Base-by-base conservation (phyloP, 345 rosid genomes). In the Trapa incisa region DNA sequence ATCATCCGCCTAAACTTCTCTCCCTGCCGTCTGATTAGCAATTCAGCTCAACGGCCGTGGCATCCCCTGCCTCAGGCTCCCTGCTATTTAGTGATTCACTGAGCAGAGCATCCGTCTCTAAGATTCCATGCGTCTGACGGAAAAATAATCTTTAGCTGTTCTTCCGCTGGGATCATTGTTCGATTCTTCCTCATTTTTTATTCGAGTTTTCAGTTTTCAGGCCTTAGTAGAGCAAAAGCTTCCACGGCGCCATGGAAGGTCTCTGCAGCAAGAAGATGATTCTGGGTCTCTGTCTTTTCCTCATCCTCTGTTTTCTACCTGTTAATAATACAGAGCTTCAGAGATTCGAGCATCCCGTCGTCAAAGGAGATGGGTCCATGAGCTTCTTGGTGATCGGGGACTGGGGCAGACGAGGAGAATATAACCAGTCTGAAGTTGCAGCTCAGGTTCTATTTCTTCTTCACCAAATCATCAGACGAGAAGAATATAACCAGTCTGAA, bases 321-420 rank as follows among this genome's bases (percentile, higher is more conserved):
- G 11, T 8, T 54, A 62, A 7, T n/a, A 47, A 17, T 65, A 76
- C 81, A 2, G 87, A 84, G 78, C 91, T 87, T 61, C 73, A 73
- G 61, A 83, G 79, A 54, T 81, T 89, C 50, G 73, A 78, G 6
- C 89, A 85, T 14, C 75, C 85, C 52, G 62, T 80, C 52, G 62
- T 80, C 1, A 84, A 81, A 66, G 58, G 41, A 8, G 85, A 87
- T 52, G 88, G 84, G n/a, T 76, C 87, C 2, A 81, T 81, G 47
- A 79, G 83, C 68, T 82, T 87, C 75, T 47, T 89, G 76, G 89
- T 85, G 22, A 43, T 89, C 68, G 94, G 94, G n/a, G 96, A 89
- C 65, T 89, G 92, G 96, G 96, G 96, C 4, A 79, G 96, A n/a
- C 84, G 78, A 67, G 96, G 94, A 32, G 68, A 57, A 38, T 89